A percentile compares a stretch with the other conserved stretches of the same genome.
These are phyloP conservation scores for Barnettozyma californica DNA, from an alignment of 805 yeast genomes.

Conservation along the genomic window DNA sequence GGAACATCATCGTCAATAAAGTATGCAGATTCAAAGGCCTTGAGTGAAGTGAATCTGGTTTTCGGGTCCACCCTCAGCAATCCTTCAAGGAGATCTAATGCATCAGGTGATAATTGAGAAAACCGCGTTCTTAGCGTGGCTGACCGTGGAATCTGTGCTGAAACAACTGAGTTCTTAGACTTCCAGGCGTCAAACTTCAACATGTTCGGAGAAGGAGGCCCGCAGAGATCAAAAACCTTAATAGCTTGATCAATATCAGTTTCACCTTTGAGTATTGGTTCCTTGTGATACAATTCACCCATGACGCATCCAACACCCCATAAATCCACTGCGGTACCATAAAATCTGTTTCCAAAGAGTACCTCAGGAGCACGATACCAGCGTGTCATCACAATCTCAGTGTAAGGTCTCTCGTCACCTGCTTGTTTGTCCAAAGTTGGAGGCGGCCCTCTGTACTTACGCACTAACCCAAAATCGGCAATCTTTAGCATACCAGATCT, in stretches of 20 bases:
- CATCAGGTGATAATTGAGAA: conserved; percentile 33
- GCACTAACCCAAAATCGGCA: conserved; percentile 94
- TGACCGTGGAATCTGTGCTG: conserved; percentile 18
- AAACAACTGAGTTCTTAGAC: conserved; percentile 5
- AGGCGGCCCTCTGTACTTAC: conserved; percentile 57
- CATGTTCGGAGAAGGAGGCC: conserved; percentile 54
- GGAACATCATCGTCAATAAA: conserved; percentile 62
- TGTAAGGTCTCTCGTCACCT: conserved; percentile 43
- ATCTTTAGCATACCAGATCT: conserved; percentile 73
- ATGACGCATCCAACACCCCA: conserved; percentile 98
- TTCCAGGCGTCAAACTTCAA: conserved; percentile 31
- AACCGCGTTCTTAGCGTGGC: conserved; percentile 45
- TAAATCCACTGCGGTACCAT: conserved; percentile 92
- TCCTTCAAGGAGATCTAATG: conserved; percentile 52
- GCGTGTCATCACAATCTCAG: conserved; percentile 83
- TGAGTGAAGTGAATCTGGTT: conserved; percentile 70
- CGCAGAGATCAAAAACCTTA: conserved; percentile 72
- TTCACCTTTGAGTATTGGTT: conserved; percentile 81
- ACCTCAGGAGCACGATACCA: conserved; percentile 98
- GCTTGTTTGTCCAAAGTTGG: conserved; percentile 45
- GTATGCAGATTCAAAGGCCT: conserved; percentile 67
- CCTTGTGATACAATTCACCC: conserved; percentile 78
- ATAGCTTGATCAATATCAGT: conserved; percentile 87
- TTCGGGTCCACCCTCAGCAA: conserved; percentile 67
- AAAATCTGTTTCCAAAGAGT: conserved; percentile 74